These are phyloP conservation scores for Tylopilus vinaceipallidus DNA, from an alignment of 768 basidiomycete genomes.

Conservation along the genomic window DNA sequence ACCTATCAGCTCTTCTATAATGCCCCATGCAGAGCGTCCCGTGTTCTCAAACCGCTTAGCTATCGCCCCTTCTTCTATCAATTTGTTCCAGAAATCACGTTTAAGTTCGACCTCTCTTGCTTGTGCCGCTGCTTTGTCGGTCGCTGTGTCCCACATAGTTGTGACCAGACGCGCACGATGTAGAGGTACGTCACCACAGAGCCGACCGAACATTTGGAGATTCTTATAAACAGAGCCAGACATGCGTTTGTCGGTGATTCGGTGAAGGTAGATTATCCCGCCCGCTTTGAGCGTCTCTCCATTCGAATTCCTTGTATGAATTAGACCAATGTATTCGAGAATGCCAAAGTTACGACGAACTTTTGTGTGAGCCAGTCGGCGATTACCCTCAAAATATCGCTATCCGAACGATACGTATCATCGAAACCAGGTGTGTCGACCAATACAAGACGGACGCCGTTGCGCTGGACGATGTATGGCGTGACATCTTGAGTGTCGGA, in stretches of 20 bases:
- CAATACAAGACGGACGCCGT: slow-evolving; percentile 8
- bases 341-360: neutral
- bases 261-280: slow-evolving; percentile 36
- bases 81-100: slow-evolving; percentile 21
- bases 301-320: slow-evolving; percentile 6
- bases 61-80: slow-evolving; percentile 1
- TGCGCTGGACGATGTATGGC: neutral
- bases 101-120: slow-evolving; percentile 25
- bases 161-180: slow-evolving; percentile 35
- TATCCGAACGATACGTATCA: slow-evolving; percentile 16
- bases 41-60: slow-evolving; percentile 3
- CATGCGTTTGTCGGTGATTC: slow-evolving; percentile 36
- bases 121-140: slow-evolving; percentile 7
- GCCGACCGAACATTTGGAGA: slow-evolving; percentile 32
- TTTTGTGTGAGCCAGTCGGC: slow-evolving; percentile 20
- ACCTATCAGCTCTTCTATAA: neutral
- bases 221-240: slow-evolving; percentile 29
- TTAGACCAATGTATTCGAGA: neutral
- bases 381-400: slow-evolving; percentile 7
- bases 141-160: slow-evolving; percentile 36
- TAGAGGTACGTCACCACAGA: slow-evolving; percentile 34
- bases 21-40: neutral
- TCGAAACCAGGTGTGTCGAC: slow-evolving; percentile 24
- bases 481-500: slow-evolving; percentile 14
- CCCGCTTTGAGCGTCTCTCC: slow-evolving; percentile 9